These are phyloP conservation scores for Carallia brachiata DNA, from an alignment of 345 rosid genomes.

Conservation along the genomic window DNA sequence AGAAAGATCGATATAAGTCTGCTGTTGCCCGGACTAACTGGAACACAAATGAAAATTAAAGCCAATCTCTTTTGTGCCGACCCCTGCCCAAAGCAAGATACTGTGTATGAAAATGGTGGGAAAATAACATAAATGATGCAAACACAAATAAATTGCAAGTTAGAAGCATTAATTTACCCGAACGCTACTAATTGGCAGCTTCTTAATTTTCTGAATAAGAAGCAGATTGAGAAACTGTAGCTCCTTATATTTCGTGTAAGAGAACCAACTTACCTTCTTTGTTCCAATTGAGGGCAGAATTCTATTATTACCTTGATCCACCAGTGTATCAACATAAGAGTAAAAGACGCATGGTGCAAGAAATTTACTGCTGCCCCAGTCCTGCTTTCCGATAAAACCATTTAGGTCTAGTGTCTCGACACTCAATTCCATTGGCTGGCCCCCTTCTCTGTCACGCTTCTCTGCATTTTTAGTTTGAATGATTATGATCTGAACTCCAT, in stretches of 20 bases:
- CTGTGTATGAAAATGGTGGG: too few relatives aligned
- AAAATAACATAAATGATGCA: neutral
- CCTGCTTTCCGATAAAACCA: conserved; percentile 61
- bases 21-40: conserved; percentile 78
- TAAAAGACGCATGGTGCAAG: conserved; percentile 69
- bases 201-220: too few relatives aligned
- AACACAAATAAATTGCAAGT: neutral
- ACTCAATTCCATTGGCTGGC: conserved; percentile 59
- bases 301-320: conserved; percentile 41
- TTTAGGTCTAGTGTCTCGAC: conserved; percentile 41
- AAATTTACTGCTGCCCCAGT: conserved; percentile 50
- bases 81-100: conserved; percentile 24
- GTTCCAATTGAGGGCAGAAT: conserved; percentile 32
- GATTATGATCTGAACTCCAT: neutral
- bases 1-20: conserved; percentile 81
- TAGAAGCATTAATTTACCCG: too few relatives aligned
- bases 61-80: conserved; percentile 34
- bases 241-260: neutral
- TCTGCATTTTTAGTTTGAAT: conserved; percentile 31
- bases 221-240: neutral
- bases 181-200: too few relatives aligned
- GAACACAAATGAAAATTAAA: conserved; percentile 69
- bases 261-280: conserved; percentile 32
- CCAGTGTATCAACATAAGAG: conserved; percentile 13
- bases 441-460: conserved; percentile 85